Base-by-base conservation (phyloP, 108 stramenopile species). In the Asterionellopsis glacialis region DNA sequence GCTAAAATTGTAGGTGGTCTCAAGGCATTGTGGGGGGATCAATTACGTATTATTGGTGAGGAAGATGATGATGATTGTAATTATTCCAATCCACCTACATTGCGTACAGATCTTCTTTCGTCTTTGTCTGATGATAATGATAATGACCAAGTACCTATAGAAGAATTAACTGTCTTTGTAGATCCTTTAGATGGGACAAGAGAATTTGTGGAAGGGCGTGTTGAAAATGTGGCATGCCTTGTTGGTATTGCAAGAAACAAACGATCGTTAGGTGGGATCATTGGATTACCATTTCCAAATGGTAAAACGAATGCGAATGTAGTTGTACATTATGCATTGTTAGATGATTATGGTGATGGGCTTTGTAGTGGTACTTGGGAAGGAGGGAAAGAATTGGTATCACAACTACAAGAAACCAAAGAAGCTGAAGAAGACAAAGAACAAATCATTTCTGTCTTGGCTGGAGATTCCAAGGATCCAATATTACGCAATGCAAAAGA, bases 181-280 rank as follows among this genome's bases (percentile, higher is more conserved):
- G 90, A 91, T 75, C 87, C 90, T 5, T 47, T 91, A 45, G 90
- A 91, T 61, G 90, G 90, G 14, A 91, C 90, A 0, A 73, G 90
- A 45, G 90, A 91, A 63, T 91, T 87, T 64, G 87, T 91, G 14
- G 87, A 91, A 55, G 85, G 85, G 21, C 72, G 90, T 5, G 63
- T 91, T 24, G 69, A 73, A 42, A 88, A 85, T 57, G 84, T 83
- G 11, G 85, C 81, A 55, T 85, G 80, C 45, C 63, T 91, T 21
- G 80, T 91, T 61, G 90, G 90, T 5, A 76, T 88, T 60, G 79
- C 81, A 18, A 33, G 70, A 18, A 72, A 84, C 44, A 64, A 72
- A 22, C 55, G 68, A 39, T 72, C 90, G 9, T 59, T 88, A 25
- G 85, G 72, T 5, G 90, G 90, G 19, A 84, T 79, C 24, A 75